Evolutionary conservation across 1,284 basidiomycete species (phyloP).

Genomic region (Rhodotorula sp.): DNA sequence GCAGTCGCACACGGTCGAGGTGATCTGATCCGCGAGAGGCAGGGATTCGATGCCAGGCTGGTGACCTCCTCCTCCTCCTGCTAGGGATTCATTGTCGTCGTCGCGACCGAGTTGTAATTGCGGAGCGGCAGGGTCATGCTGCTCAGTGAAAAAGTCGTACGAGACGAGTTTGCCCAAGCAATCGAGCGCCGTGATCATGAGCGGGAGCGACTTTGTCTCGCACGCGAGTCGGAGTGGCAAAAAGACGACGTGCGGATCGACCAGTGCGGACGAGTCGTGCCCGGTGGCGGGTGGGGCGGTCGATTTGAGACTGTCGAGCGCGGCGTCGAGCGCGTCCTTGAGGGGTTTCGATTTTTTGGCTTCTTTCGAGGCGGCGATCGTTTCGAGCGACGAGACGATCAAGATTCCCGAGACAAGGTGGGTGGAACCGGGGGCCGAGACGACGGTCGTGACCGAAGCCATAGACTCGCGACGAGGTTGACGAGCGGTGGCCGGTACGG

Average conservation of each 20-base stretch:
- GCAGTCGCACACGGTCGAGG: constrained; percentile 87
- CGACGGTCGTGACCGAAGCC: constrained; percentile 34
- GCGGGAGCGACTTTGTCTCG: constrained; percentile 84
- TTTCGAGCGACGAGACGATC: constrained; percentile 79
- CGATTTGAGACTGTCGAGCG: constrained; percentile 74
- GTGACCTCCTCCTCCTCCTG: constrained; percentile 42
- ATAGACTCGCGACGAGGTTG: constrained; percentile 33
- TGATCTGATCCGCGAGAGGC: constrained; percentile 80
- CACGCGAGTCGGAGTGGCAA: constrained; percentile 89
- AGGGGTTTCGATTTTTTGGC: constrained; percentile 79
- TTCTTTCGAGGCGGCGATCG: constrained; percentile 82
- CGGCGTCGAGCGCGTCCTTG: constrained; percentile 73
- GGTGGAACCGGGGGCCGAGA: constrained; percentile 35
- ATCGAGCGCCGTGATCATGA: constrained; percentile 91
- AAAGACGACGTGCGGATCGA: constrained; percentile 71
- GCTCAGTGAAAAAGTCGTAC: constrained; percentile 86
- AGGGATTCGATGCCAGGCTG: constrained; percentile 14
- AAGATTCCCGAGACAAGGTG: constrained; percentile 52
- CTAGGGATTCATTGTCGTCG: constrained; percentile 57
- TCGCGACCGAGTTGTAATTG: constrained; percentile 43
- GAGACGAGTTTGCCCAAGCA: constrained; percentile 94
- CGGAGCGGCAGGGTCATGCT: constrained; percentile 51
- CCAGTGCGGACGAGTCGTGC: constrained; percentile 12
- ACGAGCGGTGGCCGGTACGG: neutral
- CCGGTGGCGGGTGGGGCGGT: constrained; percentile 52